Conservation (phyloP, 2,329 filamentous ascomycete genomes). For the Beauveria bassiana region DNA sequence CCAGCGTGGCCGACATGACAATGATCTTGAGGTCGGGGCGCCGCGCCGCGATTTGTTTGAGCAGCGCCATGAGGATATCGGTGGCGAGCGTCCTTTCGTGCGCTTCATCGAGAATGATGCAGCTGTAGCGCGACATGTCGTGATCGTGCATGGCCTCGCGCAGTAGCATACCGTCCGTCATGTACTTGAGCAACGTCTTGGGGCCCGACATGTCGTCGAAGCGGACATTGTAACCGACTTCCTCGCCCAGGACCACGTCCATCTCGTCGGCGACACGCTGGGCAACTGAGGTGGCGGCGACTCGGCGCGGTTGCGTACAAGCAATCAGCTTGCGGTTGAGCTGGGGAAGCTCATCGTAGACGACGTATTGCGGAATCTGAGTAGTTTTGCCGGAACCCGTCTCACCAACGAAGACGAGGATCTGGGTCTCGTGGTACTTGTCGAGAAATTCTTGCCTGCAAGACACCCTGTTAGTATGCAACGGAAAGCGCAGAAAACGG, state of each 20-base stretch:
- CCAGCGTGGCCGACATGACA: constrained; percentile 96
- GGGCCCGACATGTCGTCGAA: constrained; percentile 91
- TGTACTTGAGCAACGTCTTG: constrained; percentile 94
- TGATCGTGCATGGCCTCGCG: constrained; percentile 96
- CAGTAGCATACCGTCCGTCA: constrained; percentile 98
- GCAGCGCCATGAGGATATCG: constrained; percentile 91
- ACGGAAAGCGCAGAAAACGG: background rate
- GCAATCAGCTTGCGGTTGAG: constrained; percentile 81
- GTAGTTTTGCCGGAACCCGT: constrained; percentile 99
- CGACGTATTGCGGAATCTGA: constrained; percentile 96
- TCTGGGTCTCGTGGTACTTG: constrained; percentile 88
- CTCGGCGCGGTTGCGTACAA: constrained; percentile 94
- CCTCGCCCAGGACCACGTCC: constrained; percentile 84
- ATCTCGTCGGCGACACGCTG: constrained; percentile 97
- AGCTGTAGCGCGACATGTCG: constrained; percentile 84
- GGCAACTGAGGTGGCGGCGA: constrained; percentile 96
- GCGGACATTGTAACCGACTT: constrained; percentile 97
- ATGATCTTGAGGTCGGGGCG: constrained; percentile 93
- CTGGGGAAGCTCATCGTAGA: constrained; percentile 93
- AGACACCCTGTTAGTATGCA: background rate
- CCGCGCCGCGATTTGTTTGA: constrained; percentile 80
- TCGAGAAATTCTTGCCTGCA: constrained; percentile 80
- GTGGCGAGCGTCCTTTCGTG: constrained; percentile 97
- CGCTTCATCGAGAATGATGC: constrained; percentile 96
- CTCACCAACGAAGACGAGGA: constrained; percentile 97